Evolutionary conservation across 768 basidiomycete genomes (phyloP).

Genomic region (Naganishia randhawae): DNA sequence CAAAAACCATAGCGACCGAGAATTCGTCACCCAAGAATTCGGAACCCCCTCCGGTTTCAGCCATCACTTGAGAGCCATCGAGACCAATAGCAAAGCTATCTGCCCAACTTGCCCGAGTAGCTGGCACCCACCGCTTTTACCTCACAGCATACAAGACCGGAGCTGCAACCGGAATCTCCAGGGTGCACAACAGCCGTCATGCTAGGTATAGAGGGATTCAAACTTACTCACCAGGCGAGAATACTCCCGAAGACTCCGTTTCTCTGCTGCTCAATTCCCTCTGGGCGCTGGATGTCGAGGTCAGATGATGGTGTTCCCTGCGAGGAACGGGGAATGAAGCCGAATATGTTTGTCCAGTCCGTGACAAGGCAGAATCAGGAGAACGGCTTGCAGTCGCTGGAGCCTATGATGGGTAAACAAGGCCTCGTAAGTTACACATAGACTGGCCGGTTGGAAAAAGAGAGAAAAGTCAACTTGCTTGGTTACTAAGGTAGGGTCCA

Average conservation of each 20-base stretch:
- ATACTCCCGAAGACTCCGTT: not conserved
- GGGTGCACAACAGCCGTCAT: too few relatives aligned
- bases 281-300: too few relatives aligned
- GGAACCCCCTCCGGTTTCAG: too few relatives aligned
- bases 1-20: not conserved
- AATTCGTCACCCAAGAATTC: too few relatives aligned
- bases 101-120: too few relatives aligned
- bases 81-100: too few relatives aligned
- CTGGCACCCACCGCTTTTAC: too few relatives aligned
- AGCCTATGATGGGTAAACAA: not conserved
- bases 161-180: too few relatives aligned
- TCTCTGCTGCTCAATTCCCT: not conserved
- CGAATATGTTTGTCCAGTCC: not conserved
- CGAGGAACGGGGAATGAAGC: not conserved
- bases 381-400: not conserved
- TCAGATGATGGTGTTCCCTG: not conserved
- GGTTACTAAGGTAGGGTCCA: not conserved
- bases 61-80: too few relatives aligned
- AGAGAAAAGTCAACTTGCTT: not conserved
- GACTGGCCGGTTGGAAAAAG: not conserved
- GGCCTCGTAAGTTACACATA: not conserved
- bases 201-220: not conserved
- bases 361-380: not conserved
- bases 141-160: too few relatives aligned
- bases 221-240: not conserved